Percentiles rank a stretch among this genome's conserved stretches.
Conservation (phyloP, 331 rosid genomes). For the Phaseolus coccineus region DNA sequence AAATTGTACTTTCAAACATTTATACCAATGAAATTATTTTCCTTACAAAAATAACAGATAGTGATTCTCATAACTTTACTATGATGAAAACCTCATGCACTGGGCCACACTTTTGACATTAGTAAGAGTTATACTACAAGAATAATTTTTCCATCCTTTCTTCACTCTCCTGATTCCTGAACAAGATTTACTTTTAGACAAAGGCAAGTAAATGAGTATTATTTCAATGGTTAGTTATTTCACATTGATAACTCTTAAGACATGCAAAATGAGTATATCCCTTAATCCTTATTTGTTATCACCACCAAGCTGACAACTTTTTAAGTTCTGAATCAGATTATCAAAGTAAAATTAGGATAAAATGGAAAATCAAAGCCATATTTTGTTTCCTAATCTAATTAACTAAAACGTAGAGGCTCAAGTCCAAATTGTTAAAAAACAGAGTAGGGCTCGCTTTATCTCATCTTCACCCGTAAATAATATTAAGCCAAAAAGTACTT, state of each 20-base stretch:
- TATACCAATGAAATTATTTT: background rate
- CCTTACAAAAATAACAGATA: background rate
- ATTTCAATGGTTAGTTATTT: background rate
- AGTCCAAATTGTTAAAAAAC: conserved; percentile 11
- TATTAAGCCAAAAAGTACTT: conserved; percentile 27
- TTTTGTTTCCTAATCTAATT: conserved; percentile 8
- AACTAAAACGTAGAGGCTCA: conserved; percentile 21
- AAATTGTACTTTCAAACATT: background rate
- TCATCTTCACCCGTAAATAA: conserved; percentile 30
- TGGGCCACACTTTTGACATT: background rate
- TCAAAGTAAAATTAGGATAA: background rate
- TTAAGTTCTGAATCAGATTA: conserved; percentile 27
- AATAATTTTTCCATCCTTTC: background rate
- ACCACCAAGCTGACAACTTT: conserved; percentile 15
- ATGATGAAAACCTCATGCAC: background rate
- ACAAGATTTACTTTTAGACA: background rate
- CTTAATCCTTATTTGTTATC: background rate
- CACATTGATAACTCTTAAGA: background rate
- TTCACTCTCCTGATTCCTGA: conserved; percentile 1
- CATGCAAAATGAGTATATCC: conserved; percentile 7
- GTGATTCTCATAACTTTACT: background rate
- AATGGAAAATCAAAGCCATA: conserved; percentile 23
- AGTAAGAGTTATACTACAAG: background rate
- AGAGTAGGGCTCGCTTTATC: background rate
- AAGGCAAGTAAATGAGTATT: conserved; percentile 8